Conservation (phyloP, 352 stramenopile genomes). For the Phytophthora pseudosyringae region DNA sequence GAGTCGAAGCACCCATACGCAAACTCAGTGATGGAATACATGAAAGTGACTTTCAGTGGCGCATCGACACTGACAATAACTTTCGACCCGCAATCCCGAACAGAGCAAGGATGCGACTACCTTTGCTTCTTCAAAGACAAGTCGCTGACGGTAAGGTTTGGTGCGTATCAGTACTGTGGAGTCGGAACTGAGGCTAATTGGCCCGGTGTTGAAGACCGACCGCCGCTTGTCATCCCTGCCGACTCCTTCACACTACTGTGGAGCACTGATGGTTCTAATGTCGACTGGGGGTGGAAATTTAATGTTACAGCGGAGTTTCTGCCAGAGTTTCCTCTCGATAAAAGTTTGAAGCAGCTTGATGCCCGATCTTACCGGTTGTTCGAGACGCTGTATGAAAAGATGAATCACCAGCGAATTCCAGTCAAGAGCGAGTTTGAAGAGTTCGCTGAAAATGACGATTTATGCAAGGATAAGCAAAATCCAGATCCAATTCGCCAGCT, state of each 20-base stretch:
- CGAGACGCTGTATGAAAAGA: slow-evolving; percentile 75
- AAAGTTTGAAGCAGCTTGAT: slow-evolving; percentile 65
- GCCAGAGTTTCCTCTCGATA: slow-evolving; percentile 46
- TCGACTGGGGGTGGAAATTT: slow-evolving; percentile 91
- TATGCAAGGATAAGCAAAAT: slow-evolving; percentile 1
- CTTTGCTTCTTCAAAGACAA: slow-evolving; percentile 89
- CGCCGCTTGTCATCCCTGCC: slow-evolving; percentile 73
- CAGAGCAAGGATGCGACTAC: slow-evolving; percentile 82
- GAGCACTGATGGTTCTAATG: slow-evolving; percentile 85
- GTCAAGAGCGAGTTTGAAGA: slow-evolving; percentile 59
- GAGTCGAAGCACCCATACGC: slow-evolving; percentile 89
- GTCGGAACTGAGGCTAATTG: slow-evolving; percentile 76
- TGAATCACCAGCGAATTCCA: slow-evolving; percentile 47
- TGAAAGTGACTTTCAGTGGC: slow-evolving; percentile 78
- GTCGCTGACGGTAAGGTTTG: slow-evolving; percentile 67
- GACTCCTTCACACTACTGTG: slow-evolving; percentile 88
- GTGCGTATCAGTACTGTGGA: slow-evolving; percentile 71
- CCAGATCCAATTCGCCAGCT: slow-evolving; percentile 42
- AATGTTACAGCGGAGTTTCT: slow-evolving; percentile 72
- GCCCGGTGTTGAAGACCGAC: slow-evolving; percentile 64
- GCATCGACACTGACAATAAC: slow-evolving; percentile 67
- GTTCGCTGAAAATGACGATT: slow-evolving; percentile 20
- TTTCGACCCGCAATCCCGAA: slow-evolving; percentile 74
- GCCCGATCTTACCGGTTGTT: slow-evolving; percentile 66
- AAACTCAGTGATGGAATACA: slow-evolving; percentile 82